These are phyloP conservation scores for Acanthamoeba healyi DNA, from an alignment of 208 protist species.

Conservation along the genomic window DNA sequence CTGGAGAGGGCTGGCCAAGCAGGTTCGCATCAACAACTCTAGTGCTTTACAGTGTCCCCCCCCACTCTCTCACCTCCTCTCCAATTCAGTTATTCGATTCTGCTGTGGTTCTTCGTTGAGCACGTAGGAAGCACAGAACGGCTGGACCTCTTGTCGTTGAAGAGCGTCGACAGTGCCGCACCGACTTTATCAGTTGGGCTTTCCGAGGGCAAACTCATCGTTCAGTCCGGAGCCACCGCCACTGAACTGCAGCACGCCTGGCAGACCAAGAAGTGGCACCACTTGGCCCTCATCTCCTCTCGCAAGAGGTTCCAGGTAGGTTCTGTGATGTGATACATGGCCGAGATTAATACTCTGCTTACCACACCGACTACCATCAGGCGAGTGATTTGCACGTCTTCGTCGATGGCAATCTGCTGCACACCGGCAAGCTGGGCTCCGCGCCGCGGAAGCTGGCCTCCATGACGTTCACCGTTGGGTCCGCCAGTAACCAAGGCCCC, in stretches of 20 bases:
- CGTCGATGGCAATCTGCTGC: background rate
- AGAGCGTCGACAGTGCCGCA: background rate
- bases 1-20: background rate
- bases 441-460: background rate
- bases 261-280: slow-evolving; percentile 34
- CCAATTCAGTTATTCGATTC: background rate
- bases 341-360: background rate
- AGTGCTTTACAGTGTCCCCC: too few species aligned
- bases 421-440: background rate
- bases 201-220: background rate
- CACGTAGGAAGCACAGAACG: background rate
- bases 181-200: background rate
- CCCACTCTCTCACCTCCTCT: background rate
- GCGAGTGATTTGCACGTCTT: background rate
- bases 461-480: background rate
- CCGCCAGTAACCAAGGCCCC: background rate
- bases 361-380: background rate
- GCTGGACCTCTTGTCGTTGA: background rate
- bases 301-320: slow-evolving; percentile 14
- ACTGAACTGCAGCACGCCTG: background rate
- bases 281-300: slow-evolving; percentile 7
- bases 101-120: slow-evolving; percentile 2
- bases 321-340: background rate
- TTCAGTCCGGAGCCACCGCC: background rate
- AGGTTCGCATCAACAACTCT: slow-evolving; percentile 13